Base-by-base conservation (phyloP, 2,329 filamentous ascomycete genomes). In the Colletotrichum sp. region DNA sequence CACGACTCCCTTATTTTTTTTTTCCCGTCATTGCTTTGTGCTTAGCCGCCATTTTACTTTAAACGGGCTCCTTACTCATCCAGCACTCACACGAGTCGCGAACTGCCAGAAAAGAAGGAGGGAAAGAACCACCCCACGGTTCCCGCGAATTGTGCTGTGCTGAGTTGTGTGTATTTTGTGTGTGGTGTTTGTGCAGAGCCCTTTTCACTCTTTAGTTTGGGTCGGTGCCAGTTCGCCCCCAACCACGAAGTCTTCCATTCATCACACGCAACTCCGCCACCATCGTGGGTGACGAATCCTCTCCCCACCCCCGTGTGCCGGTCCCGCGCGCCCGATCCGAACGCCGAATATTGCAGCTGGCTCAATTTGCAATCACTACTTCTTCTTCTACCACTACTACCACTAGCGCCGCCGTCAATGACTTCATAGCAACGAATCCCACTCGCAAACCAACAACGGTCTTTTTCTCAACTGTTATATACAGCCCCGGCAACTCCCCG, bases 231-330 rank as follows among this genome's bases (percentile, higher is more conserved):
- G 55, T 38, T 71, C 59, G 64, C 70, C 63, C 59, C 43, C 43
- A 36, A 48, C 58, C 58, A 28, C 28, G 5, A 63, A 71, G 62
- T 21, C 71, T 58, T 66, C 58, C 38, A 71, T 68, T 74, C 70
- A 55, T 65, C 64, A 72, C 69, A 58, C 38, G 63, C 55, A 68
- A 61, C 74, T 74, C 66, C 74, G 74, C 74, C 74, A 76, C 74
- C 71, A 69, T 74, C 65, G 36, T 62, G 43, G 74, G 65, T 76
- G 65, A 76, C 74, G 74, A 76, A 61, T 74, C 74, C 70, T 63
- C 65, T 55, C 74, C 64, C 71, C 74, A 73, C 73, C 61, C 63
- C 58, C 43, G 69, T 61, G 69, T 73, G 68, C 69, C 69, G 55
- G 58, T 71, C 48, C 68, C 58, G 30, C 30, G 59, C 30, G 32